These are phyloP conservation scores for Kazachstania sp. DNA, from an alignment of 1,139 yeast species.

Conservation along the genomic window DNA sequence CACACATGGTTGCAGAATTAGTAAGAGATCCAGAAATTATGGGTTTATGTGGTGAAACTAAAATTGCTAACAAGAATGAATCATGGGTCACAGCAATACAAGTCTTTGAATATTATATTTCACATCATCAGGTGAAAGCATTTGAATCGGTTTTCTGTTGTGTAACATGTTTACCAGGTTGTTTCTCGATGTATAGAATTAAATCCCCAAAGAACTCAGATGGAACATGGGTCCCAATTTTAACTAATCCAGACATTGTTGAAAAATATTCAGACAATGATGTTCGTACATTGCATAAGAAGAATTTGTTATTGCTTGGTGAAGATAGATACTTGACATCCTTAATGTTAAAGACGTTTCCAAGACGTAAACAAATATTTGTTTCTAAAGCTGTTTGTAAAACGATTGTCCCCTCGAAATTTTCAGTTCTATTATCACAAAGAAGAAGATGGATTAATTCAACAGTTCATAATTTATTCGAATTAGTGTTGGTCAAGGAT, in stretches of 20 bases:
- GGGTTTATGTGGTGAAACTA: conserved; percentile 98
- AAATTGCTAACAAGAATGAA: conserved; percentile 75
- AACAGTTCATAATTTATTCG: conserved; percentile 91
- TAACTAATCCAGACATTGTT: conserved; percentile 93
- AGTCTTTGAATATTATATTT: conserved; percentile 90
- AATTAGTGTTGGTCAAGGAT: conserved; percentile 77
- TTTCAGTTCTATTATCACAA: conserved; percentile 77
- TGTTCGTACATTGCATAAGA: conserved; percentile 78
- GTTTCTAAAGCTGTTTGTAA: conserved; percentile 94
- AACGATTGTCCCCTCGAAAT: conserved; percentile 81
- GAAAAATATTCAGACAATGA: conserved; percentile 90
- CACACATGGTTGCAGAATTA: conserved; percentile 92
- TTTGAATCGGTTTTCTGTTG: conserved; percentile 95
- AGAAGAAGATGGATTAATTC: conserved; percentile 99
- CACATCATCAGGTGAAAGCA: conserved; percentile 94
- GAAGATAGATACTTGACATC: conserved; percentile 89
- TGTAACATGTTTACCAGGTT: conserved; percentile 96
- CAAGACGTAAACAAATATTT: conserved; percentile 86
- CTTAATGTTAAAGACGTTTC: conserved; percentile 86
- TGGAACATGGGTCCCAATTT: conserved; percentile 94
- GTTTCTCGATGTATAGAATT: conserved; percentile 92
- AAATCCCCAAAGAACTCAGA: conserved; percentile 86
- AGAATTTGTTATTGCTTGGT: conserved; percentile 81
- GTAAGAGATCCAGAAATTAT: conserved; percentile 81
- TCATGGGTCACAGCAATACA: conserved; percentile 95